Base-by-base conservation (phyloP, 129 eudicot genomes). In the Lonicera japonica region DNA sequence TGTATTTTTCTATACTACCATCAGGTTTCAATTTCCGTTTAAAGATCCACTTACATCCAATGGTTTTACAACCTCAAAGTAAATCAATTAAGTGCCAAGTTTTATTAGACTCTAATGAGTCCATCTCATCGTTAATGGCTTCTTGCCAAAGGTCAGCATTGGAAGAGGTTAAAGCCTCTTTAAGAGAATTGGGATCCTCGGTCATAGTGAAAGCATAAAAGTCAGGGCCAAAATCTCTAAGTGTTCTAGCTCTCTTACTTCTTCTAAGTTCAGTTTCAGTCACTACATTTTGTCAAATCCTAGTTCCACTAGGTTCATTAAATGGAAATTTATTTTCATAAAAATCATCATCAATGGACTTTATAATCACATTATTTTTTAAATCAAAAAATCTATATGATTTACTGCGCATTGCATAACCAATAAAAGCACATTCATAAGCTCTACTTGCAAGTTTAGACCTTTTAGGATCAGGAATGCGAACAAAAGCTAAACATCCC, bases 271-370 rank as follows among this genome's bases (percentile, higher is more conserved):
- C 39, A 12, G 18, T 4, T 8, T 5, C 36, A 2, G 36, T 0
- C 11, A 20, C 58, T 14, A 5, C 13, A 47, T 47, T 5, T 13
- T 51, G 5, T 51, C 18, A 0, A 51, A 15, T 5, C 7, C 5
- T 18, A 51, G 4, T n/a, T 51, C 62, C n/a, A 57, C 46, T 57
- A 57, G 12, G 1, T 24, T 5, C 29, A 4, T 25, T 25, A 25
- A 57, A 57, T 13, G 14, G 62, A 25, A 57, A 47, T 50, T 53
- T 25, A 7, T 64, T 15, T 51, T 64, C 58, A 48, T 3, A 50
- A 21, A 64, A 64, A 25, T 47, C 25, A n/a, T 3, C 47, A 64
- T 64, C 58, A 47, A 15, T 25, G 24, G 19, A 64, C 25, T 64
- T 25, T 9, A 50, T 57, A 5, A 48, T 50, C 11, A 64, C 58